Conservation (phyloP, 441 rosid species). For the Sinapis alba region DNA sequence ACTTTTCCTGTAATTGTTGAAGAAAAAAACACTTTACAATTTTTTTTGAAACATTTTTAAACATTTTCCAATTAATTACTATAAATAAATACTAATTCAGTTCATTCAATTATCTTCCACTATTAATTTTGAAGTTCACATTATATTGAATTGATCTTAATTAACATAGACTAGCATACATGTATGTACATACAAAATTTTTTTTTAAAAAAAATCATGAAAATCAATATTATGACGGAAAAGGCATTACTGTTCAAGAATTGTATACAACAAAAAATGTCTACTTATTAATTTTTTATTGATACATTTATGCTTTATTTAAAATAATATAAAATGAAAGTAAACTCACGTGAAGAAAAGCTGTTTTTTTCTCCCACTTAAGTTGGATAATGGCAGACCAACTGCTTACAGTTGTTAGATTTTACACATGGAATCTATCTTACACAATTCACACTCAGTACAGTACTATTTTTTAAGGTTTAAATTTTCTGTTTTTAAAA, state of each 20-base stretch:
- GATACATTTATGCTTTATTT: not conserved
- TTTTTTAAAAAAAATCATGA: not conserved
- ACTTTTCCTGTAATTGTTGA: not conserved
- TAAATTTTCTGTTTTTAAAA: not conserved
- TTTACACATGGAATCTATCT: slow-evolving; percentile 15
- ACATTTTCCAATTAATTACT: not conserved
- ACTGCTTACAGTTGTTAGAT: slow-evolving; percentile 17
- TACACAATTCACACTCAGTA: slow-evolving; percentile 5
- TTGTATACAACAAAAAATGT: not conserved
- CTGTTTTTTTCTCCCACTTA: slow-evolving; percentile 20
- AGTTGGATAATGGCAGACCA: slow-evolving; percentile 31
- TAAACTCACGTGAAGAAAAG: slow-evolving; percentile 25
- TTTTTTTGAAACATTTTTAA: too few species aligned
- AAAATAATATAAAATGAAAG: not conserved
- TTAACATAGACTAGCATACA: not conserved
- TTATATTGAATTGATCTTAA: not conserved
- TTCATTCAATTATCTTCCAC: not conserved
- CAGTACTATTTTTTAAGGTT: not conserved
- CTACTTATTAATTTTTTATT: too few species aligned
- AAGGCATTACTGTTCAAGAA: not conserved
- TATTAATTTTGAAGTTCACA: not conserved
- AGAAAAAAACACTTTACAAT: not conserved
- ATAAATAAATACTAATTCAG: not conserved
- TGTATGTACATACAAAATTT: not conserved
- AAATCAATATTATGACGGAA: not conserved